Conservation (phyloP, 164 flowering plant genomes). For the Chimonanthus salicifolius region DNA sequence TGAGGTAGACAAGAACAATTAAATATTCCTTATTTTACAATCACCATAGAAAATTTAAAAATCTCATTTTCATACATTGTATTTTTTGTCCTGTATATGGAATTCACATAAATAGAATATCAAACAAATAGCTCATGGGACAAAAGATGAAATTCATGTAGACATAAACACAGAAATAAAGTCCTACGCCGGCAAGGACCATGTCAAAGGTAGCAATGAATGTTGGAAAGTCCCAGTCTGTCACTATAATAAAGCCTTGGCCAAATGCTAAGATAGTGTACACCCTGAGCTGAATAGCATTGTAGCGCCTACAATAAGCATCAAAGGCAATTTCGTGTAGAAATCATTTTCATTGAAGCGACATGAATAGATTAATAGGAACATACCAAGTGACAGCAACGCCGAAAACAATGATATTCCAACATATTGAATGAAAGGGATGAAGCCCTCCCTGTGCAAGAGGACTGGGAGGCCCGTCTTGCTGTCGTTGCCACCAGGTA, state of each 20-base stretch:
- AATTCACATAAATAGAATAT: too few relatives aligned
- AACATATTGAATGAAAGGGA: not conserved
- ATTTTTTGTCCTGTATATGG: too few relatives aligned
- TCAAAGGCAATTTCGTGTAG: not conserved
- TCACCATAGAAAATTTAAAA: too few relatives aligned
- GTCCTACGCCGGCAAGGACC: not conserved
- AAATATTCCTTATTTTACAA: too few relatives aligned
- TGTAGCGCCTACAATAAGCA: not conserved
- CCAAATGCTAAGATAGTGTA: not conserved
- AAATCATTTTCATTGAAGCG: not conserved
- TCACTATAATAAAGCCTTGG: not conserved
- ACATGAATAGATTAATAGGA: too few relatives aligned
- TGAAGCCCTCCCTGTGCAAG: too few relatives aligned
- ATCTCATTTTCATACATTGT: too few relatives aligned
- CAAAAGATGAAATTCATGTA: not conserved
- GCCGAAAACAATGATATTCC: too few relatives aligned
- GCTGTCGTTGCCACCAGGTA: slow-evolving; percentile 5
- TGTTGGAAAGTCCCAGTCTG: not conserved
- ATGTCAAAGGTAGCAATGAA: not conserved
- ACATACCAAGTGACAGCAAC: too few relatives aligned
- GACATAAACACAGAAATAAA: not conserved
- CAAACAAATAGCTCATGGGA: too few relatives aligned
- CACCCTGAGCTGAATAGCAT: not conserved
- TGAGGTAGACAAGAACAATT: not conserved
- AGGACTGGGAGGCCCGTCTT: not conserved